Evolutionary conservation across 2,329 filamentous ascomycete species (phyloP), one percentile per base, ranked within the genome.

Genomic region (Ophiocordyceps camponoti-leonardi): DNA sequence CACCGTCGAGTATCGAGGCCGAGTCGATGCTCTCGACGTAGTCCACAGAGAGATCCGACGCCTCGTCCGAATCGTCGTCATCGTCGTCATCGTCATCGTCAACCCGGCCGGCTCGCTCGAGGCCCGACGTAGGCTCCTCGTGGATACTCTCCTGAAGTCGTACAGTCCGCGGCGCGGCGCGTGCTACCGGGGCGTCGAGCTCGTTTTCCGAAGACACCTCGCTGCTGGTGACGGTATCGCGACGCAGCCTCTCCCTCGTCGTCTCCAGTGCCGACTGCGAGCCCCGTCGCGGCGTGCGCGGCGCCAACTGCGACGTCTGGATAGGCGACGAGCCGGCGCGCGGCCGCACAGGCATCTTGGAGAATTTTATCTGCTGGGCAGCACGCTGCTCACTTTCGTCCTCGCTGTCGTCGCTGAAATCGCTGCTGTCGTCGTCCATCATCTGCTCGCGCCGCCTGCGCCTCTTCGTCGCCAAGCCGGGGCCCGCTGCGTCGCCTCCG

Each of bases 321-420:
- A 84, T 79, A 4, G 90, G 90, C 43, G 90, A 95, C 1, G 88
- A 95, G 12, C 86, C 90, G 23, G 88, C 85, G 46, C 90, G 79
- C 52, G 79, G 79, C 28, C 88, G 77, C 41, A 94, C 74, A 1
- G 92, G 90, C 85, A 95, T 90, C 64, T 96, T 96, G 43, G 83
- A 79, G 62, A 98, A 98, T 58, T 90, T 88, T 60, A 96, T 94
- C 60, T 93, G 86, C 58, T 93, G 86, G 2, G 83, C 82, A 41
- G 84, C 82, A 46, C 86, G 80, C 49, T 79, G 73, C 47, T 86
- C 81, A 1, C 75, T 70, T 45, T 87, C 83, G 22, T 88, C 83
- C 44, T 92, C 85, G 54, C 83, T 90, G 53, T 90, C 83, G 54
- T 92, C 85, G 58, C 81, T 87, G 45, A 90, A 66, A 54, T 90